Evolutionary conservation across 441 rosid genomes (phyloP), one percentile per base, ranked within the genome.

Genomic region (Capsella rubella): DNA sequence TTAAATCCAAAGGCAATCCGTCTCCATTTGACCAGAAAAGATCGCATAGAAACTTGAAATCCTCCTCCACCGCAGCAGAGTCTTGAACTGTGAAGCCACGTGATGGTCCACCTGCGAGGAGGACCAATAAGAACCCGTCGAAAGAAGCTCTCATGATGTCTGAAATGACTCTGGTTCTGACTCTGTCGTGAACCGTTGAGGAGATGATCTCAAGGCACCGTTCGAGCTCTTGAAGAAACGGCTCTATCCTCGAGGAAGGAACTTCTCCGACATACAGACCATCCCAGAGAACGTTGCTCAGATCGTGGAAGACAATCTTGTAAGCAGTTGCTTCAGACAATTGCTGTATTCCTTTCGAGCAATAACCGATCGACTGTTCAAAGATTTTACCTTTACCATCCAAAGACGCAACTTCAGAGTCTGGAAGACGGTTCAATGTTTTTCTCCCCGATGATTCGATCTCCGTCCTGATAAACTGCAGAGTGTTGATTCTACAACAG

Each of bases 1-100:
- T 89, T 67, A 87, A 73, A 57, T 89, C 92, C 58, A 85, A 79
- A 11, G 92, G 92, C 73, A 89, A 72, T 8, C 95, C 95, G 50
- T 89, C 95, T 31, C 92, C 92, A 25, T 89, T 87, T 27, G 95
- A 87, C 95, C 95, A 89, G 79, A 89, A 89, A n/a, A 89, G 76
- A 62, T 89, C 95, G 25, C 79, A 81, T 1, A 89, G 80, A 63
- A 79, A 69, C 83, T 84, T 85, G 72, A 89, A 86, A 76, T 89
- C 95, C 69, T 86, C 95, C 11, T 84, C 86, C 18, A 87, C 78
- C 0, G 75, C 63, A 10, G 76, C 81, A 29, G 85, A 86, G 67
- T 89, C 92, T 75, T 79, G 84, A 62, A 55, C 52, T 34, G 79
- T 43, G 71, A 89, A 89, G 54, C 92, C 77, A 8, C 92, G 89